Evolutionary conservation across 1,284 basidiomycete genomes (phyloP), one percentile per base, ranked within the genome.

Genomic region (Tilletia caries): DNA sequence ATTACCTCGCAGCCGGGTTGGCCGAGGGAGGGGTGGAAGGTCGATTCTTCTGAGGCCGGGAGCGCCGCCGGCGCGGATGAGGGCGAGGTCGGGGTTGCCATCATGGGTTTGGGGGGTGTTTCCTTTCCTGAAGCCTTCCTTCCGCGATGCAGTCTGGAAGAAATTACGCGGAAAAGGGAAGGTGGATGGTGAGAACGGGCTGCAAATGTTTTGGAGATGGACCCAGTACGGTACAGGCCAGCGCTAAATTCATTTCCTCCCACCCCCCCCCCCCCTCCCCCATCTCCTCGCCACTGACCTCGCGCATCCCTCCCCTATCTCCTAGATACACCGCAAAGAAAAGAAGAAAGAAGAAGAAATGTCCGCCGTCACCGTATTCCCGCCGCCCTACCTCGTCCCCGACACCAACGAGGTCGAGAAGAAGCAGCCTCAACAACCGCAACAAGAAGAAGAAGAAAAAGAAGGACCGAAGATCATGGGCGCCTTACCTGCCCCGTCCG

Each of bases 21-120:
- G 33, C 71, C 71, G 37, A 73, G 68, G 41, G 69, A 73, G 8
- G 71, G 71, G 3, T 33, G 64, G 29, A 70, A 64, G 27, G 50
- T 67, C 64, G 44, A 64, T 2, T 43, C 68, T 18, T 65, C n/a
- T n/a, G n/a, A n/a, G 37, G 67, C 25, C 8, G 52, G 1, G 32
- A 34, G 15, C 27, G 41, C 20, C 25, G 71, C 10, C 18, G 58
- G 65, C 65, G 46, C 23, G 8, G 67, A 66, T 23, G 68, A 64
- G 68, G 70, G 64, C 64, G 58, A 70, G 23, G 71, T 64, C 25
- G 67, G 64, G 33, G 10, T 27, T 50, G 10, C 25, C 20, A 20
- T 50, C n/a, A 8, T 44, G 8, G 10, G 43, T 50, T 50, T n/a
- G n/a, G 20, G 48, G 20, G 25, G 20, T 8, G 20, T n/a, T 50